Conservation (phyloP, 1,284 basidiomycete species). For the Puccinia coronata region DNA sequence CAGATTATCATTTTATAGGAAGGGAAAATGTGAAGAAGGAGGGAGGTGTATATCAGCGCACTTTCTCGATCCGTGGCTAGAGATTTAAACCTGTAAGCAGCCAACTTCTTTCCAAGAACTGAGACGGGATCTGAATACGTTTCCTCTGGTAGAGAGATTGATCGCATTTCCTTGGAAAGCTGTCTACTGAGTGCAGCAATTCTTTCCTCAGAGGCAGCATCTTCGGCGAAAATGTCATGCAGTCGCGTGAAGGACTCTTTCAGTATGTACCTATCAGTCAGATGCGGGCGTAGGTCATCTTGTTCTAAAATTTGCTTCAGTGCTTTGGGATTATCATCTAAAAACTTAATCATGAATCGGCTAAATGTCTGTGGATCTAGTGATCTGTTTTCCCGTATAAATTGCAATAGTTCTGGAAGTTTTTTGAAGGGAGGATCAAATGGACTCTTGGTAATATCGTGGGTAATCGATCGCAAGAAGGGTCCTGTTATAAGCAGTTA, state of each 20-base stretch:
- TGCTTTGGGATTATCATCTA: neutral
- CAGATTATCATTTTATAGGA: neutral
- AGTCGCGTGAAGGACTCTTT: neutral
- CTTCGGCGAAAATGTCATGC: neutral
- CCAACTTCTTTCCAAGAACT: neutral
- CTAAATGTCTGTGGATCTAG: neutral
- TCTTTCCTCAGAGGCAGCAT: neutral
- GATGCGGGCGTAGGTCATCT: neutral
- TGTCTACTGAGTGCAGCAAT: neutral
- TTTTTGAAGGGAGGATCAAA: slow-evolving; percentile 4
- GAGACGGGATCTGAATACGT: neutral
- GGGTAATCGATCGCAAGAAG: neutral
- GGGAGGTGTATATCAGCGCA: no score
- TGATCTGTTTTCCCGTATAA: no score
- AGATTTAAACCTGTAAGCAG: neutral
- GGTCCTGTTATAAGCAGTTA: neutral
- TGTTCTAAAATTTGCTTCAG: neutral
- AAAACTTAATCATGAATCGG: neutral
- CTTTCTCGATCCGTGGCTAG: neutral
- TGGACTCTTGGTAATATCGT: no score
- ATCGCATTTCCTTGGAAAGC: neutral
- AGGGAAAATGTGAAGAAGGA: no score
- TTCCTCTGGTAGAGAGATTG: neutral
- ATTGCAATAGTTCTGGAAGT: neutral
- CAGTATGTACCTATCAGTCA: neutral